Conservation (phyloP, 768 basidiomycete genomes). For the Hygrophoropsis aurantiaca region DNA sequence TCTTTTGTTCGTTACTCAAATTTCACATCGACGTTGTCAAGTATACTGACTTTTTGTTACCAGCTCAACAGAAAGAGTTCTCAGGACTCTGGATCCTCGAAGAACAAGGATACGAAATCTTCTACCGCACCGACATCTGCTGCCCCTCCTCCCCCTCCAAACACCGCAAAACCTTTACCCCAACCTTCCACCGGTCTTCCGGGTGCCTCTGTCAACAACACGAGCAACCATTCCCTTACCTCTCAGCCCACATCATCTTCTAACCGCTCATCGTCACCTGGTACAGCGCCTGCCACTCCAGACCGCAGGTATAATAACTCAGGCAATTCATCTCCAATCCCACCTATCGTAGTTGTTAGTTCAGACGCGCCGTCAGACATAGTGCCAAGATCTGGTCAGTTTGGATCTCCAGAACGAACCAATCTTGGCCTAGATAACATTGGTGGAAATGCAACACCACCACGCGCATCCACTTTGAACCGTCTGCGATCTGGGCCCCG, state of each 20-base stretch:
- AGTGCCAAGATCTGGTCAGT: constrained; percentile 40
- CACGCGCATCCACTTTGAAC: constrained; percentile 66
- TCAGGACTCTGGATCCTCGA: constrained; percentile 62
- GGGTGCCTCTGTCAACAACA: constrained; percentile 34
- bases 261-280: constrained; percentile 43
- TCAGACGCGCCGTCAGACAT: constrained; percentile 58
- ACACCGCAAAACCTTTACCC: constrained; percentile 65
- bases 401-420: constrained; percentile 48
- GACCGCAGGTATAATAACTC: constrained; percentile 58
- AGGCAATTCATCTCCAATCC: constrained; percentile 50
- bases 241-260: constrained; percentile 41
- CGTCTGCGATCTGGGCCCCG: constrained; percentile 83
- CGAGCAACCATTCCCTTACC: constrained; percentile 38
- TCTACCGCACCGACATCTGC: constrained; percentile 36
- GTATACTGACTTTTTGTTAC: constrained; percentile 19
- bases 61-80: constrained; percentile 72
- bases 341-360: constrained; percentile 87
- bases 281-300: constrained; percentile 37
- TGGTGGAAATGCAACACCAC: constrained; percentile 49
- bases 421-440: constrained; percentile 47
- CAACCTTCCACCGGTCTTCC: constrained; percentile 40
- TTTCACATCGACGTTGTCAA: constrained; percentile 12
- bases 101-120: constrained; percentile 64
- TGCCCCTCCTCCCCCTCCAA: constrained; percentile 63
- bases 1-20: constrained; percentile 55